These are phyloP conservation scores for Gynandropsis gynandra DNA, from an alignment of 345 rosid species.

Conservation along the genomic window DNA sequence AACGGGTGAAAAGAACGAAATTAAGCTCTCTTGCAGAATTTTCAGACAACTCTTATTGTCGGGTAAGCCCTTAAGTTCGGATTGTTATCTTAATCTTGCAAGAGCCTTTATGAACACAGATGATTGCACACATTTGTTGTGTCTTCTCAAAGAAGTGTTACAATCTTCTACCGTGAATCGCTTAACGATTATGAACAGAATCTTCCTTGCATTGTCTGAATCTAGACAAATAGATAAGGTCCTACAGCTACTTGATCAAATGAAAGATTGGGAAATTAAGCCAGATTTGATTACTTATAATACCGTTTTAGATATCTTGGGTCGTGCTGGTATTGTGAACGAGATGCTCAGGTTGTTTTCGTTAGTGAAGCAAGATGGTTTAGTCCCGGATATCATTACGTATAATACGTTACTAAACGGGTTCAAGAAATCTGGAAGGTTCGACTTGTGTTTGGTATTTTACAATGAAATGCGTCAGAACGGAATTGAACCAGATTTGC, in stretches of 20 bases:
- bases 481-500: slow-evolving; percentile 65
- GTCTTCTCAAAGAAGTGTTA: slow-evolving; percentile 43
- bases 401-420: slow-evolving; percentile 69
- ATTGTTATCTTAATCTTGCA: slow-evolving; percentile 48
- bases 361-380: slow-evolving; percentile 56
- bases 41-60: slow-evolving; percentile 18
- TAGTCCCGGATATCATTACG: slow-evolving; percentile 49
- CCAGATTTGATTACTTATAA: slow-evolving; percentile 72
- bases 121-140: slow-evolving; percentile 33
- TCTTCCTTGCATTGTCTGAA: slow-evolving; percentile 55
- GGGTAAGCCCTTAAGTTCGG: slow-evolving; percentile 40
- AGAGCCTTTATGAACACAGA: slow-evolving; percentile 40
- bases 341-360: slow-evolving; percentile 51
- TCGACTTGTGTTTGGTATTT: slow-evolving; percentile 50
- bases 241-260: slow-evolving; percentile 42
- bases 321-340: slow-evolving; percentile 47
- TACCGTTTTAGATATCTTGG: slow-evolving; percentile 56
- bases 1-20: slow-evolving; percentile 19
- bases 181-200: slow-evolving; percentile 44
- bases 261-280: slow-evolving; percentile 37
- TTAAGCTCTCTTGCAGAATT: slow-evolving; percentile 20
- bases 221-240: slow-evolving; percentile 63
- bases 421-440: slow-evolving; percentile 57
- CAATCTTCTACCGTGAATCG: slow-evolving; percentile 34
- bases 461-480: slow-evolving; percentile 49